These are phyloP conservation scores for Eucalyptus cloeziana DNA, from an alignment of 345 rosid genomes.

Conservation along the genomic window DNA sequence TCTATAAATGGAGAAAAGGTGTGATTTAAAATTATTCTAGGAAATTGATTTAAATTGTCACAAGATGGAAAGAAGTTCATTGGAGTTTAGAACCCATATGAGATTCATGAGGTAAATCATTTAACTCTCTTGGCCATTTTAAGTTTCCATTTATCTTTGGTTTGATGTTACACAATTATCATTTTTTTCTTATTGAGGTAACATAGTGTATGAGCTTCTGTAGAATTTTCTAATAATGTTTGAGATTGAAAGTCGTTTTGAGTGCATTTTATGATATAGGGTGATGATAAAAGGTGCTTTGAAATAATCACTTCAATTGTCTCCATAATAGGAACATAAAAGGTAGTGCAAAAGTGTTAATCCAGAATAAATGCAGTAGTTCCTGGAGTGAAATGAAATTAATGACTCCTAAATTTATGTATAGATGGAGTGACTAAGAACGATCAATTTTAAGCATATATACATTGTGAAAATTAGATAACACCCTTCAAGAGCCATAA, in stretches of 20 bases:
- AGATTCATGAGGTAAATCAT: neutral
- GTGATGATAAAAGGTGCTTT: neutral
- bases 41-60: neutral
- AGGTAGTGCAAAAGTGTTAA: neutral
- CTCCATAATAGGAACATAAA: neutral
- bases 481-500: no score
- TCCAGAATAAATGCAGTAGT: neutral
- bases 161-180: neutral
- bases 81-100: neutral
- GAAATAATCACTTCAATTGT: neutral
- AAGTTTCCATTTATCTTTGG: neutral
- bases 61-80: neutral
- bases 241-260: neutral
- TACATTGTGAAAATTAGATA: neutral
- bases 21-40: neutral
- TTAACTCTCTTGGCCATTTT: neutral
- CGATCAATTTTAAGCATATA: neutral
- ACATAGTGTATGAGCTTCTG: accelerated
- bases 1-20: neutral
- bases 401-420: neutral
- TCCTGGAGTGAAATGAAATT: no score
- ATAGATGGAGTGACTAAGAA: neutral
- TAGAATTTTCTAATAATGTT: neutral
- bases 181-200: neutral
- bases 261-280: neutral